These are phyloP conservation scores for Pythium coloratum DNA, from an alignment of 352 stramenopile species.

Conservation along the genomic window DNA sequence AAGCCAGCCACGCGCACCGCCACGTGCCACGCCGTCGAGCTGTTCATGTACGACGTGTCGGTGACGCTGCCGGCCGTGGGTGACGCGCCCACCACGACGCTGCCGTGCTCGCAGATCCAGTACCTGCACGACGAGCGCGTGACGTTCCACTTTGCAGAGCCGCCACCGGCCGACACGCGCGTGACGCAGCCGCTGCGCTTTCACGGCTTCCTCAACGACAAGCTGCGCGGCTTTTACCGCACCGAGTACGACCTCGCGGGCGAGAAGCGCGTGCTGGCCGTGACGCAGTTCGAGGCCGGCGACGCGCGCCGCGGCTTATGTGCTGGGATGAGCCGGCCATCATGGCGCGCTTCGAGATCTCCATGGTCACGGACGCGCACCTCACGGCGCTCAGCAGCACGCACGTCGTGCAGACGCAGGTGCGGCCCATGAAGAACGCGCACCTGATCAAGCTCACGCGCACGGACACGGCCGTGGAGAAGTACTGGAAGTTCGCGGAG, in stretches of 20 bases:
- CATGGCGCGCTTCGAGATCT: slow-evolving; percentile 96
- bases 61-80: slow-evolving; percentile 44
- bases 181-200: slow-evolving; percentile 36
- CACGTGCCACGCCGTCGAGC: slow-evolving; percentile 94
- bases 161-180: slow-evolving; percentile 38
- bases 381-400: slow-evolving; percentile 97
- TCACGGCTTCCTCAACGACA: slow-evolving; percentile 85
- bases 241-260: slow-evolving; percentile 91
- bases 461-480: slow-evolving; percentile 41
- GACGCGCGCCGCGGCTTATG: slow-evolving; percentile 93
- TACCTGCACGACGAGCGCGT: slow-evolving; percentile 55
- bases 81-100: too few species aligned
- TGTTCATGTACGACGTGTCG: slow-evolving; percentile 78
- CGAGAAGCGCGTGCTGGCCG: slow-evolving; percentile 93
- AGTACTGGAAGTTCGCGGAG: slow-evolving; percentile 87
- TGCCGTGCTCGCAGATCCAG: slow-evolving; percentile 56
- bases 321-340: slow-evolving; percentile 98
- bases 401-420: slow-evolving; percentile 87
- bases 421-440: slow-evolving; percentile 61
- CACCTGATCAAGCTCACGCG: slow-evolving; percentile 45
- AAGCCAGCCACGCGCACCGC: slow-evolving; percentile 69
- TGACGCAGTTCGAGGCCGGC: slow-evolving; percentile 83
- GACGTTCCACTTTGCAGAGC: slow-evolving; percentile 48
- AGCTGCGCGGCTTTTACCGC: slow-evolving; percentile 97
- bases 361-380: slow-evolving; percentile 84